Conservation (phyloP, 2,329 filamentous ascomycete species). For the Ophiostoma sp. region DNA sequence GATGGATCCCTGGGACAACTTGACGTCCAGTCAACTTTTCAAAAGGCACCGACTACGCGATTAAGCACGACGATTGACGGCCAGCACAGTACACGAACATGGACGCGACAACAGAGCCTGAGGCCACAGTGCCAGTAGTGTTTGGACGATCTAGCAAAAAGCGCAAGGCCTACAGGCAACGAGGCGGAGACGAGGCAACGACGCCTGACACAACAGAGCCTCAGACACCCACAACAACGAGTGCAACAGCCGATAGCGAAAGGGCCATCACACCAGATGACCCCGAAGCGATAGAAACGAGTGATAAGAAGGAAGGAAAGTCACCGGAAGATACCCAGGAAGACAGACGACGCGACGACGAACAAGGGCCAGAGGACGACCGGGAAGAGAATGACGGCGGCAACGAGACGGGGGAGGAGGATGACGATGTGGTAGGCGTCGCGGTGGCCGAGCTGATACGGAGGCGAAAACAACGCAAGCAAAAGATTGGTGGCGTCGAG, state of each 20-base stretch:
- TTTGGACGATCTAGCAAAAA: slow-evolving; percentile 54
- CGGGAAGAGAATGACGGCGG: slow-evolving; percentile 21
- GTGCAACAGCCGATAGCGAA: neutral
- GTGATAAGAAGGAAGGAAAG: neutral
- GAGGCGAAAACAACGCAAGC: slow-evolving; percentile 47
- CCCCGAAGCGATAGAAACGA: neutral
- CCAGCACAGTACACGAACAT: neutral
- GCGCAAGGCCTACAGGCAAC: slow-evolving; percentile 54
- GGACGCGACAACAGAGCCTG: slow-evolving; percentile 23
- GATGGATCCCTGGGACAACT: neutral
- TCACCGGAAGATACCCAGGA: neutral
- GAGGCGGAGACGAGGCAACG: slow-evolving; percentile 27
- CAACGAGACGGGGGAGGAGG: slow-evolving; percentile 19
- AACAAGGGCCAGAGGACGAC: slow-evolving; percentile 1
- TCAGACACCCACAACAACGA: neutral
- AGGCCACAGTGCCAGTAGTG: slow-evolving; percentile 36
- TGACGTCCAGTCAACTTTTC: neutral
- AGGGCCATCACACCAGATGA: neutral
- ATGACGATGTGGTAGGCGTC: slow-evolving; percentile 29
- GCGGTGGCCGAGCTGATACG: slow-evolving; percentile 49
- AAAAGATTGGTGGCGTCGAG: slow-evolving; percentile 50
- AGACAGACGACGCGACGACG: neutral
- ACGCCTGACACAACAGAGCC: neutral
- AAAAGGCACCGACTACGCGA: neutral
- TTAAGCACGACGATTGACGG: neutral